A percentile compares a stretch with the other conserved stretches of the same genome.
These are phyloP conservation scores for Penicillium dipodomyicola DNA, from an alignment of 495 filamentous ascomycete genomes.

Conservation along the genomic window DNA sequence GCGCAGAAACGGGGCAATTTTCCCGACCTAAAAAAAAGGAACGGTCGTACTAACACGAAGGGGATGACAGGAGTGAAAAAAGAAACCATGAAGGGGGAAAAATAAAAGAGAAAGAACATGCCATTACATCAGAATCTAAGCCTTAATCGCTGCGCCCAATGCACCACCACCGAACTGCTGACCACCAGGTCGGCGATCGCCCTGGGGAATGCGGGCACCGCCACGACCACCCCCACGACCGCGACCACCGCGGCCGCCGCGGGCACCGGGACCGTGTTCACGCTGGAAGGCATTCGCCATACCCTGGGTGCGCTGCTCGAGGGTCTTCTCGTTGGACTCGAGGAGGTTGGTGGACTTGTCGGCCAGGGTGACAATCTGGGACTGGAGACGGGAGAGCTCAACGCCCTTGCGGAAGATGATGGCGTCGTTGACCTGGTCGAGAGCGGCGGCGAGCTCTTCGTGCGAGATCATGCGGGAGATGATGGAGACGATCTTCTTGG, in stretches of 20 bases:
- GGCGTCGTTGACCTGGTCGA: constrained; percentile 95
- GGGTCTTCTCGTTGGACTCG: constrained; percentile 93
- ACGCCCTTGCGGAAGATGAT: constrained; percentile 99
- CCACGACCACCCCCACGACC: constrained; percentile 70
- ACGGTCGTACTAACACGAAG: constrained; percentile 15
- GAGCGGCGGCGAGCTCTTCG: constrained; percentile 91
- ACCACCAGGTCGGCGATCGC: constrained; percentile 52
- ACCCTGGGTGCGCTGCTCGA: constrained; percentile 95
- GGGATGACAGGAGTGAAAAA: constrained; percentile 13
- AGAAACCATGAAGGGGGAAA: constrained; percentile 16
- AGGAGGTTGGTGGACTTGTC: constrained; percentile 96
- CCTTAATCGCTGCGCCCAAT: constrained; percentile 62
- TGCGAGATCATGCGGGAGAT: constrained; percentile 99
- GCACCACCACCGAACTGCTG: constrained; percentile 64
- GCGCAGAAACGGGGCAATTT: constrained; percentile 16
- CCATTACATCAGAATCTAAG: constrained; percentile 51
- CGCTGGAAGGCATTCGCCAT: constrained; percentile 93
- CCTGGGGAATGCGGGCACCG: constrained; percentile 51
- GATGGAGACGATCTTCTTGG: constrained; percentile 86
- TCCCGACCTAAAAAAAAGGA: constrained; percentile 15
- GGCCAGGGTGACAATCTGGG: constrained; percentile 84
- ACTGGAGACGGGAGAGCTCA: constrained; percentile 93
- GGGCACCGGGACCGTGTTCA: constrained; percentile 71
- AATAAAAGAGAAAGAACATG: constrained; percentile 29
- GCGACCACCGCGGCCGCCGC: constrained; percentile 62